These are phyloP conservation scores for Polytrichum formosum DNA, from an alignment of 225 moss, liverwort and hornwort genomes.

Conservation along the genomic window DNA sequence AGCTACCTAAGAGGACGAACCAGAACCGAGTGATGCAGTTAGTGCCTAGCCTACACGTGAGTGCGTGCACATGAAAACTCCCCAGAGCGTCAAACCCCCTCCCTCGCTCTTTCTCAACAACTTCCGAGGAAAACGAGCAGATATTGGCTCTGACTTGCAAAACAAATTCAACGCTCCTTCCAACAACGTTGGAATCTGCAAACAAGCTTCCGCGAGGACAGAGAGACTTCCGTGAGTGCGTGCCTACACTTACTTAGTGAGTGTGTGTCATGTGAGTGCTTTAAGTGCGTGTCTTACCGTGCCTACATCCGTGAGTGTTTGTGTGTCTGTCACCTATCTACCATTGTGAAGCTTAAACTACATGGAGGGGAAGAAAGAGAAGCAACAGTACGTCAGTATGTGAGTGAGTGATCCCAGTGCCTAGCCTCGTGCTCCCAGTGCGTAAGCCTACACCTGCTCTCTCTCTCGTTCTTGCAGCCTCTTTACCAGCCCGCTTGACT, in stretches of 20 bases:
- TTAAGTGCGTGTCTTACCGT: background rate
- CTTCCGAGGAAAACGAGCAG: background rate
- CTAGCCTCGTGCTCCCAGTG: constrained; percentile 20
- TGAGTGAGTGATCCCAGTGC: constrained; percentile 17
- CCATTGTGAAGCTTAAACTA: background rate
- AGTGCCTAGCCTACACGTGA: background rate
- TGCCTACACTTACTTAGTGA: background rate
- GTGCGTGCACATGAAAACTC: background rate
- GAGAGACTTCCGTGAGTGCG: background rate
- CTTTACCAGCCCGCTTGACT: background rate
- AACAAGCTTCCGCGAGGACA: background rate
- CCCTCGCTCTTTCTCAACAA: background rate
- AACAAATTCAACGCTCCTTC: background rate
- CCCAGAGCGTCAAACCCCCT: background rate
- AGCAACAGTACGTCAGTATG: constrained; percentile 37
- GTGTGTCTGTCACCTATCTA: constrained; percentile 2
- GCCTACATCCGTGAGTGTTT: constrained; percentile 1
- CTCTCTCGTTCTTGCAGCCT: background rate
- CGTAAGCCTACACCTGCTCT: background rate
- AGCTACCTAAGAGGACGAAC: constrained; percentile 1
- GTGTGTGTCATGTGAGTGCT: background rate
- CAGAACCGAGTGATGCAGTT: no score
- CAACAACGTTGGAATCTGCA: background rate
- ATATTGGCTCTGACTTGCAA: background rate
- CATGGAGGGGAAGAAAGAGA: constrained; percentile 44